Base-by-base conservation (phyloP, 1,284 basidiomycete genomes). In the Baeospora myosura region DNA sequence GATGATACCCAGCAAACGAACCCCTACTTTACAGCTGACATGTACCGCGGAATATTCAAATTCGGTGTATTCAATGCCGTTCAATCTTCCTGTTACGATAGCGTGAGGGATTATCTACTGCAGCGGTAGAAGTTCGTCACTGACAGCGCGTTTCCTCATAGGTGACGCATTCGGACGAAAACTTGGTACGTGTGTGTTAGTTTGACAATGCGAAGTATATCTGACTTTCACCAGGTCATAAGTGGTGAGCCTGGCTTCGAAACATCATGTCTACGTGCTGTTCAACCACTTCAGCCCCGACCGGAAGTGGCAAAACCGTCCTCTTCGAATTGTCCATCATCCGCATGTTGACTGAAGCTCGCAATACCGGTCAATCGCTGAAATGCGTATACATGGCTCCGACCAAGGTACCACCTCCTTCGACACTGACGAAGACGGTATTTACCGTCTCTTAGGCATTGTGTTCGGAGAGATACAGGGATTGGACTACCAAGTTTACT, bases 321-420 rank as follows among this genome's bases (percentile, higher is more conserved):
- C 63, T 98, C 5, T 98, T 98, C 52, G 95, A 98, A 59, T 66
- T 98, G 8, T 80, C 88, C 0, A 85, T 97, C 38, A 78, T 98
- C 38, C 78, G 78, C 23, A 76, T 92, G 72, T 65, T 94, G 26
- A 69, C 66, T 38, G 63, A 68, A 38, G 62, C 67, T 5, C 55
- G 60, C 38, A 59, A 62, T 17, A 55, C 57, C 6, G 56, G 61
- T n/a, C 55, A 58, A 17, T 50, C 59, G 6, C 54, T 65, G 5
- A 87, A 87, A 62, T 90, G 88, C 43, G 81, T 98, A 17, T 98
- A 98, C 56, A 81, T 98, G 57, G 91, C 94, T 0, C 94, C 93
- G 0, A 96, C 92, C 1, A 95, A 96, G 72, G 90, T 85, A n/a
- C n/a, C 48, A 38, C 43, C 38, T 24, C 22, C n/a, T 20, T 22